Evolutionary conservation across 371 early-diverging fungal species (phyloP), one percentile per base, ranked within the genome.

Genomic region (Mortierella sp.): DNA sequence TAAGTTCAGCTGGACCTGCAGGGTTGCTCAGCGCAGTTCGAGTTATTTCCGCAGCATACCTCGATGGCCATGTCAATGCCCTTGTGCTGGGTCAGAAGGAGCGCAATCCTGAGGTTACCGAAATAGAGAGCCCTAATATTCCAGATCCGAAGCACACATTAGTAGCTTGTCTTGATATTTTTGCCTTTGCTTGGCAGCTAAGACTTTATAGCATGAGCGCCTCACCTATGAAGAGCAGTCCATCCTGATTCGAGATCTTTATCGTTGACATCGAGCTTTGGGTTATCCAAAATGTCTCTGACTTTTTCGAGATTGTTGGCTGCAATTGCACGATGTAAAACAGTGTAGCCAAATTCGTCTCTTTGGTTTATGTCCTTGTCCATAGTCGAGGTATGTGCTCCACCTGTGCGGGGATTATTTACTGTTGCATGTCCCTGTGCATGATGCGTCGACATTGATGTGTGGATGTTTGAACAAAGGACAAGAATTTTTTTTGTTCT

Each of bases 181-280:
- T n/a, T 15, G 23, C 22, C 13, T 1, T 19, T 0, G 3, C 37
- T n/a, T 37, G 40, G 40, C 0, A 10, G 40, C 8, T 37, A 37
- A 10, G 40, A 37, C 10, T 37, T 37, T 37, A 13, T n/a, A 19
- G 45, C 1, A 45, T 45, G 45, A 13, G 13, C 10, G 45, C 13
- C 55, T 64, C 51, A 78, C 79, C 60, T 49, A 70, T 94, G 93
- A 37, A 93, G 74, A 10, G 91, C 87, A 19, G 94, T 93, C 87
- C 92, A 93, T 0, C 92, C 91, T 61, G 86, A 89, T 69, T 93
- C 94, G 31, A 74, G 63, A 70, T 94, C 94, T 67, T 84, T 86
- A 9, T 85, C 26, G 66, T 93, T 93, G 49, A 92, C 83, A 70
- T 90, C 85, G 32, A 91, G 85, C 28, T 75, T 72, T 2, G 89